phyloP scores from a whole-genome alignment of 225 moss, liverwort and hornwort species.

The Rhytidiadelphus loreus region DNA sequence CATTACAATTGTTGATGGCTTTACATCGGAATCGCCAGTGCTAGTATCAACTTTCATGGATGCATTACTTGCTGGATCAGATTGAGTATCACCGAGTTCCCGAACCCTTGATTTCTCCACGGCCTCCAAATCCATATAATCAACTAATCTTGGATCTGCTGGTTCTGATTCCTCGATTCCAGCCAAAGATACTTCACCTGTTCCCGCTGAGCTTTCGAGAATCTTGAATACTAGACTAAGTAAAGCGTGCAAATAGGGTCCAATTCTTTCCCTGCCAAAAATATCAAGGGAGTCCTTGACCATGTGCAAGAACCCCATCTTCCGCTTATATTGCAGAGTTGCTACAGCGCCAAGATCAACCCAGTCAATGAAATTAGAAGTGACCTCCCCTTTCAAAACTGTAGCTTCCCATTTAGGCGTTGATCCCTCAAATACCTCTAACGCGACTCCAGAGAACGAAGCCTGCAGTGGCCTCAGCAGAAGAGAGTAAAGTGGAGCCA shows the following conservation, averaged over 20 bases:
- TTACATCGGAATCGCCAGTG: neutral
- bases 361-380: constrained; percentile 47
- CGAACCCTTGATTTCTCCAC: neutral
- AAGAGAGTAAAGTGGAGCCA: constrained; percentile 66
- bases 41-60: constrained; percentile 9
- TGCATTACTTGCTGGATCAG: neutral
- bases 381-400: constrained; percentile 25
- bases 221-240: constrained; percentile 71
- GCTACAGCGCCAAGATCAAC: constrained; percentile 44
- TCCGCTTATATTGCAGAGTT: constrained; percentile 64
- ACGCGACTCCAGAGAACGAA: constrained; percentile 30
- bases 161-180: neutral
- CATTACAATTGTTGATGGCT: neutral
- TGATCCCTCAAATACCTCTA: constrained; percentile 3
- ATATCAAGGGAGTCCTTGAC: constrained; percentile 77
- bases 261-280: constrained; percentile 60
- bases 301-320: constrained; percentile 92
- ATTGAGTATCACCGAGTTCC: neutral
- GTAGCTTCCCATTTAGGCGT: constrained; percentile 26
- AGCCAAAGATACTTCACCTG: neutral
- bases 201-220: constrained; percentile 37
- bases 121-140: neutral
- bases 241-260: constrained; percentile 64
- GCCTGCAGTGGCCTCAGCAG: constrained; percentile 68
- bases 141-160: neutral